phyloP scores from a whole-genome alignment of 108 stramenopile species.

The Nitzschia sp. region DNA sequence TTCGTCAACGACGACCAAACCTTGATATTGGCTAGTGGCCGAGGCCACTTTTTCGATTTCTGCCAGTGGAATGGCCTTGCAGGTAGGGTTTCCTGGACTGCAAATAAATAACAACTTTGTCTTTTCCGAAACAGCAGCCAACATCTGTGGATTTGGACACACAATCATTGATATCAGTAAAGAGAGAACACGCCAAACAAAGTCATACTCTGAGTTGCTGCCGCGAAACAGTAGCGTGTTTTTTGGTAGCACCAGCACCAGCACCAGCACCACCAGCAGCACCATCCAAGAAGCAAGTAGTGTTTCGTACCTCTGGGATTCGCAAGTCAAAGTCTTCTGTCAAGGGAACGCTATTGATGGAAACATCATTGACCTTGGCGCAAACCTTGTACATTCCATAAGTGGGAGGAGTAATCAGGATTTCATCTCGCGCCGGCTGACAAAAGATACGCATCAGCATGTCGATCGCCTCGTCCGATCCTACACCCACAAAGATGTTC shows the following conservation, averaged over 20 bases:
- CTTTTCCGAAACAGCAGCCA: conserved; percentile 63
- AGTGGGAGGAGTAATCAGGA: conserved; percentile 92
- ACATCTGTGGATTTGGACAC: conserved; percentile 39
- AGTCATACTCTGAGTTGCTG: no score
- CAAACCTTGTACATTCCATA: conserved; percentile 99
- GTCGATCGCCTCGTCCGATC: conserved; percentile 97
- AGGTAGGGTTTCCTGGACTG: conserved; percentile 95
- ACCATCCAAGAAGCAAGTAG: not conserved
- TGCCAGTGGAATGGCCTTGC: conserved; percentile 79
- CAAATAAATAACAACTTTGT: conserved; percentile 92
- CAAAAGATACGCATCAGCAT: conserved; percentile 95
- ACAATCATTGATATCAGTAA: no score
- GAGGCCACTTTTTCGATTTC: conserved; percentile 67
- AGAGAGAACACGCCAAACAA: no score
- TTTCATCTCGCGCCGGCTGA: conserved; percentile 75
- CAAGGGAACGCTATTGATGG: conserved; percentile 71
- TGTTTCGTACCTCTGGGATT: conserved; percentile 59
- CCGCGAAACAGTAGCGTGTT: no score
- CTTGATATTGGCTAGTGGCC: conserved; percentile 42
- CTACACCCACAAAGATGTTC: conserved; percentile 95
- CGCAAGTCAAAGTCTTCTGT: conserved; percentile 76
- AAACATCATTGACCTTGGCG: conserved; percentile 93
- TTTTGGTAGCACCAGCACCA: no score
- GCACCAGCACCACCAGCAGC: not conserved
- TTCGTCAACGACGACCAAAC: conserved; percentile 94